Conservation (phyloP, 2,329 filamentous ascomycete genomes). For the Zymoseptoria passerinii region DNA sequence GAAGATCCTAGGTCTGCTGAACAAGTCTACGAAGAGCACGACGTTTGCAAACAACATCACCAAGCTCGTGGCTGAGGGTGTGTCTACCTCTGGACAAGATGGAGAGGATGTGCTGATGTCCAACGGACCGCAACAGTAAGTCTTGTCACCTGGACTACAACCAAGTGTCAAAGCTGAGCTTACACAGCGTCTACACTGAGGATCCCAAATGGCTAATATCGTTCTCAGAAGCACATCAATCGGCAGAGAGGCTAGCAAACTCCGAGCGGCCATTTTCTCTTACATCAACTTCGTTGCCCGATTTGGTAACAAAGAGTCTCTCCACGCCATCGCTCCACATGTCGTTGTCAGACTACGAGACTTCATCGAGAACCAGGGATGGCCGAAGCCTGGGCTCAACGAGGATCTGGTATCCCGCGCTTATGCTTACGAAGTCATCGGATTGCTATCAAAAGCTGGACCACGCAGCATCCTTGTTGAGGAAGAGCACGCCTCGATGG, state of each 20-base stretch:
- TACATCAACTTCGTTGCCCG: constrained; percentile 82
- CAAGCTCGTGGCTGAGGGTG: constrained; percentile 58
- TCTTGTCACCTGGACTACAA: neutral
- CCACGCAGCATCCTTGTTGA: constrained; percentile 49
- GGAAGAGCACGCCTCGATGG: constrained; percentile 36
- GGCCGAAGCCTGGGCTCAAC: constrained; percentile 56
- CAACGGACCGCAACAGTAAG: constrained; percentile 22
- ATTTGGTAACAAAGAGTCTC: constrained; percentile 54
- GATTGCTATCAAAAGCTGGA: constrained; percentile 62
- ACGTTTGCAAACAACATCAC: constrained; percentile 60
- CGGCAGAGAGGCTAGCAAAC: constrained; percentile 66
- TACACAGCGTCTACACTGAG: neutral
- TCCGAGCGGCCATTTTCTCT: constrained; percentile 73
- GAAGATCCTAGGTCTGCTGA: constrained; percentile 65
- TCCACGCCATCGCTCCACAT: constrained; percentile 57
- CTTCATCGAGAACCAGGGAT: constrained; percentile 74
- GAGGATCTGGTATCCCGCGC: constrained; percentile 60
- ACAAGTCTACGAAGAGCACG: constrained; percentile 67
- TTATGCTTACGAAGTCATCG: constrained; percentile 84
- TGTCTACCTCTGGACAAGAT: constrained; percentile 38
- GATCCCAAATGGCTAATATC: constrained; percentile 8
- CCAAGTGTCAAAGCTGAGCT: constrained; percentile 9
- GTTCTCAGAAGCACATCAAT: constrained; percentile 38
- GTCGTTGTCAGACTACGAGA: constrained; percentile 61
- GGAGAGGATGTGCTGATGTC: constrained; percentile 28